Base-by-base conservation (phyloP, 805 yeast genomes). In the Clavispora phyllophila region DNA sequence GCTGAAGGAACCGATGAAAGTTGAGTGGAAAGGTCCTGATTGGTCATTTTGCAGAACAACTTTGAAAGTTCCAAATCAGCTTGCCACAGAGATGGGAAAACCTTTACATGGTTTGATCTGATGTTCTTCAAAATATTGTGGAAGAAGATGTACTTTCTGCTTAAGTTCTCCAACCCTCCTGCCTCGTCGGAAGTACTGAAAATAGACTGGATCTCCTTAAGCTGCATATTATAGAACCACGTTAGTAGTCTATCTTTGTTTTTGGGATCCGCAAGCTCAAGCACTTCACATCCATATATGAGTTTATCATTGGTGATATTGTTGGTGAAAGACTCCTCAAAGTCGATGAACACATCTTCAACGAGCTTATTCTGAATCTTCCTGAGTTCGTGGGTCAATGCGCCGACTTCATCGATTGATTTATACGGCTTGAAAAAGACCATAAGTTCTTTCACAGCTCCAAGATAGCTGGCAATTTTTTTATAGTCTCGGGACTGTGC, bases 101-200 rank as follows among this genome's bases (percentile, higher is more conserved):
- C 68, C 7, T 61, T 52, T 1, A 70, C 57, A 51, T 75, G 79
- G 25, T 71, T 72, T 1, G 77, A 60, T 45, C 79, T 81, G 51
- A 81, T 79, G 18, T 73, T 71, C 41, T 73, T 75, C 45, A 91
- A 64, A 1, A 87, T 75, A 50, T 85, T 81, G 50, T 83, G 82
- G 63, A 87, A 86, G 60, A 84, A 91, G 25, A 89, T 76, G 60
- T 80, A 93, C 38, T 99, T 70, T 51, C 97, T 70, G 24, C 79
- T 75, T 40, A 93, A 64, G 61, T 93, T 93, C 45, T 93, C 99
- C 46, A 93, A 66, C 5, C 95, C 84, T 1, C 97, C 97, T 0
- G 99, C 99, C 63, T 93, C 99, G 53, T 89, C 97, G 12, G 80
- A 73, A 9, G 81, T 72, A 41, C 79, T 76, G 64, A 93, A 93